These are phyloP conservation scores for Hyaloscypha variabilis DNA, from an alignment of 495 filamentous ascomycete species.

Conservation along the genomic window DNA sequence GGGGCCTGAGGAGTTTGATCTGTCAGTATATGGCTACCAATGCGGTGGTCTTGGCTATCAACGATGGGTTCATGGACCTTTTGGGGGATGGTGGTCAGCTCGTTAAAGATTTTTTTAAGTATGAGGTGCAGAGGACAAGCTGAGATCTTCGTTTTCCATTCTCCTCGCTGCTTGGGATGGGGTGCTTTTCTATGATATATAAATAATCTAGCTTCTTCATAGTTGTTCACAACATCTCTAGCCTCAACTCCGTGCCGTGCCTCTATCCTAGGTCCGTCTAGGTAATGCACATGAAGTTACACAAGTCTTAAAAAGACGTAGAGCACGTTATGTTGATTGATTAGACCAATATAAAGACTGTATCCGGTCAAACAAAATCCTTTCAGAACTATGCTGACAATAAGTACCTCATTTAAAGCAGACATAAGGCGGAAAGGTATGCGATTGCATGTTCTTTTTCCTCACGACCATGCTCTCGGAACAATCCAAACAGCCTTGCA, in stretches of 20 bases:
- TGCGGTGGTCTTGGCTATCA: no score
- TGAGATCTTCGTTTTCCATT: no score
- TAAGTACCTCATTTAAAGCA: conserved; percentile 13
- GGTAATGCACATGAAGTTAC: no score
- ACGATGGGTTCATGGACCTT: no score
- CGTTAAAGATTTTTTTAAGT: conserved; percentile 1
- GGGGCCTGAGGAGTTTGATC: not conserved
- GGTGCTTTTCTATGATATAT: no score
- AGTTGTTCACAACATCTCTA: no score
- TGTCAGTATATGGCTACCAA: not conserved
- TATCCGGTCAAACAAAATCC: conserved; percentile 10
- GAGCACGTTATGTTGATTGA: no score
- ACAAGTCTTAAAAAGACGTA: no score
- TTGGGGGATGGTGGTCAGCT: not conserved
- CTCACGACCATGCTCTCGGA: conserved; percentile 25
- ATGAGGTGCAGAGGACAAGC: not conserved
- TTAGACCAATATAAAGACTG: not conserved
- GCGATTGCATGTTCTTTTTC: conserved; percentile 25
- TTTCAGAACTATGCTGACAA: not conserved
- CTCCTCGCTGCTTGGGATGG: no score
- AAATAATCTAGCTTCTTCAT: no score
- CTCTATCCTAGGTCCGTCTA: no score
- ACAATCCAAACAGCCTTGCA: conserved; percentile 28
- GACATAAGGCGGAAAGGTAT: conserved; percentile 25
- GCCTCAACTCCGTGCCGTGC: no score